Percentiles rank a stretch among this genome's conserved stretches.
phyloP scores from a whole-genome alignment of 148 eudicot genomes.

The Rhododendron ovatum region DNA sequence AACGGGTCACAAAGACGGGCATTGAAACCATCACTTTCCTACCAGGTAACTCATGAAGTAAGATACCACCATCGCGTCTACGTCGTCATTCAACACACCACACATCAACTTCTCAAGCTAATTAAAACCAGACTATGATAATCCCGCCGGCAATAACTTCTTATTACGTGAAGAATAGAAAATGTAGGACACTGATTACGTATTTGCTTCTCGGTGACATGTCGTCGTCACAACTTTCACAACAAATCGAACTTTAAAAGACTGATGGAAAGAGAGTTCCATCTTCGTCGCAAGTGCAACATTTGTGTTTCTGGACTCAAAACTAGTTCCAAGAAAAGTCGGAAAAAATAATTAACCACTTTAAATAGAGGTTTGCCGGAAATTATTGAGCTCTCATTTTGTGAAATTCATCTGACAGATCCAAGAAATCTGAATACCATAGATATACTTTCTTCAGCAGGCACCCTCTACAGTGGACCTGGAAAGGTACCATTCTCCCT shows the following conservation, averaged over 20 bases:
- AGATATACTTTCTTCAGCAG: conserved; percentile 11
- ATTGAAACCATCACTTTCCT: background rate
- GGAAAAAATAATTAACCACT: conserved; percentile 13
- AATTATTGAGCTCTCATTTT: background rate
- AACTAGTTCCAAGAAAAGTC: background rate
- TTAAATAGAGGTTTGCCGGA: background rate
- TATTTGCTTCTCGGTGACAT: background rate
- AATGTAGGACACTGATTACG: background rate
- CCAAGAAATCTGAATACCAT: background rate
- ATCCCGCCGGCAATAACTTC: background rate
- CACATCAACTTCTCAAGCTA: no score
- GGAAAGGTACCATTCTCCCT: conserved; percentile 51
- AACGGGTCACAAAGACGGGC: background rate
- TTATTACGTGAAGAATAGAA: background rate
- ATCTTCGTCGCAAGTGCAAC: background rate
- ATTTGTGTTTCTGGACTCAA: background rate
- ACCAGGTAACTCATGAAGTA: background rate
- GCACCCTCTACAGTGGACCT: conserved; percentile 30
- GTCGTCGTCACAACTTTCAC: background rate
- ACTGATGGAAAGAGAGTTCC: background rate
- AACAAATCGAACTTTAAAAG: background rate
- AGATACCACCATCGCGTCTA: background rate
- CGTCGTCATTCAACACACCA: background rate
- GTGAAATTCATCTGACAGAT: conserved; percentile 8
- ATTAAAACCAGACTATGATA: background rate